phyloP scores from a whole-genome alignment of 106 monocot species.

The Alisma plantagoaquatica region DNA sequence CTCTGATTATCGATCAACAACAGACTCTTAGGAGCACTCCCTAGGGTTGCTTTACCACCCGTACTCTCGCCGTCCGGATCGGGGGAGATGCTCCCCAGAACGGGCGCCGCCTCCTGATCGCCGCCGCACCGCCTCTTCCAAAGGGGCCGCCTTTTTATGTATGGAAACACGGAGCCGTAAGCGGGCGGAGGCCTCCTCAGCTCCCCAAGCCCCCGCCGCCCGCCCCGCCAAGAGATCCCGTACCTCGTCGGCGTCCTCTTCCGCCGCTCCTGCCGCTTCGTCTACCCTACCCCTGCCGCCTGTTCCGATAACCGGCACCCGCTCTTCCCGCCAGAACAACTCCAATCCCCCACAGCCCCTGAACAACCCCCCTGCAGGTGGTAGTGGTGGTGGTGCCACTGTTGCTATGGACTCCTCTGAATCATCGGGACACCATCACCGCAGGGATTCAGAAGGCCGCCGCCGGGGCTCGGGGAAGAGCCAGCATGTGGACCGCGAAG shows the following conservation, averaged over 20 bases:
- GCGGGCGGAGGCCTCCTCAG: constrained; percentile 97
- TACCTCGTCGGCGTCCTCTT: constrained; percentile 19
- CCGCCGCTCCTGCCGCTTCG: not conserved
- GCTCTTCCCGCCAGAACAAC: constrained; percentile 4
- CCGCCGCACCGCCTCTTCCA: constrained; percentile 1
- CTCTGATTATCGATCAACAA: no score
- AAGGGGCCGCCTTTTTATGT: constrained; percentile 30
- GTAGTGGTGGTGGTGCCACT: constrained; percentile 2
- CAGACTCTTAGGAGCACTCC: no score
- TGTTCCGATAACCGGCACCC: constrained; percentile 6
- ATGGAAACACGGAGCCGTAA: constrained; percentile 99
- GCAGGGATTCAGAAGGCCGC: constrained; percentile 10
- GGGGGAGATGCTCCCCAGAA: not conserved
- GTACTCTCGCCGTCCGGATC: no score
- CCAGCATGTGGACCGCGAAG: constrained; percentile 15
- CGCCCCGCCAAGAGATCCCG: constrained; percentile 58
- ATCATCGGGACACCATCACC: not conserved
- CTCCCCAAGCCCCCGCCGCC: constrained; percentile 27
- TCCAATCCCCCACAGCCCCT: not conserved
- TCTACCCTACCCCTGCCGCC: not conserved
- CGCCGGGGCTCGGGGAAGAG: constrained; percentile 20
- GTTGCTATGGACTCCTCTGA: constrained; percentile 18
- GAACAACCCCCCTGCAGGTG: not conserved
- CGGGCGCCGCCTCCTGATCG: constrained; percentile 3
- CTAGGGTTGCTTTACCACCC: no score